Evolutionary conservation across 805 yeast species (phyloP).

Genomic region (Hanseniaspora lindneri): DNA sequence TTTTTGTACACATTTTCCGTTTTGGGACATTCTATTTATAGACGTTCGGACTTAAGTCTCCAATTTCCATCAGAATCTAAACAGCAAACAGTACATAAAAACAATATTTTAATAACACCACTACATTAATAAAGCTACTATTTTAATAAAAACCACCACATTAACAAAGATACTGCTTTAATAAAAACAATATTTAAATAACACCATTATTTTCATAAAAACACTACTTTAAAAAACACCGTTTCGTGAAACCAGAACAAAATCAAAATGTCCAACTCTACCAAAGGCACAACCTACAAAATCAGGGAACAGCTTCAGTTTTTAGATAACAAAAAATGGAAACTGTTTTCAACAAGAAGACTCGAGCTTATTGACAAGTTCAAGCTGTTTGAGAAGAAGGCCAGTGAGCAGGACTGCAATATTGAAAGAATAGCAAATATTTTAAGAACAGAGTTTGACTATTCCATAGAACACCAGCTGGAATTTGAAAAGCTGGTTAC

Average conservation of each 20-base stretch:
- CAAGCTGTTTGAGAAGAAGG: slow-evolving; percentile 52
- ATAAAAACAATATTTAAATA: no score
- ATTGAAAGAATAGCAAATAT: slow-evolving; percentile 68
- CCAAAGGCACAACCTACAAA: slow-evolving; percentile 33
- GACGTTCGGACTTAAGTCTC: no score
- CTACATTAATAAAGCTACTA: no score
- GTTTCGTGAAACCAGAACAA: slow-evolving; percentile 2
- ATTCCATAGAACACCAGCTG: slow-evolving; percentile 40
- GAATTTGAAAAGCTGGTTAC: slow-evolving; percentile 86
- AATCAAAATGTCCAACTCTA: slow-evolving; percentile 19
- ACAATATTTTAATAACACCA: no score
- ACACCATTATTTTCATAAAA: no score
- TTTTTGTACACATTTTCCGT: no score
- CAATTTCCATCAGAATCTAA: no score
- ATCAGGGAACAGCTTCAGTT: slow-evolving; percentile 50
- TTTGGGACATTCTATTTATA: no score
- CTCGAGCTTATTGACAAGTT: slow-evolving; percentile 76
- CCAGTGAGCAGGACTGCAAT: slow-evolving; percentile 82
- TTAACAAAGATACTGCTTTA: no score
- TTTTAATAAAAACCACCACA: no score
- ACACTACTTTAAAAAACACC: no score
- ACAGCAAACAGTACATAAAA: no score
- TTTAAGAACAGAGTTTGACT: slow-evolving; percentile 66
- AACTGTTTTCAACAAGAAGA: slow-evolving; percentile 77
- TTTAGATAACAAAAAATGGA: slow-evolving; percentile 76